These are phyloP conservation scores for Rhodotorula glutinis DNA, from an alignment of 1,284 basidiomycete genomes.

Conservation along the genomic window DNA sequence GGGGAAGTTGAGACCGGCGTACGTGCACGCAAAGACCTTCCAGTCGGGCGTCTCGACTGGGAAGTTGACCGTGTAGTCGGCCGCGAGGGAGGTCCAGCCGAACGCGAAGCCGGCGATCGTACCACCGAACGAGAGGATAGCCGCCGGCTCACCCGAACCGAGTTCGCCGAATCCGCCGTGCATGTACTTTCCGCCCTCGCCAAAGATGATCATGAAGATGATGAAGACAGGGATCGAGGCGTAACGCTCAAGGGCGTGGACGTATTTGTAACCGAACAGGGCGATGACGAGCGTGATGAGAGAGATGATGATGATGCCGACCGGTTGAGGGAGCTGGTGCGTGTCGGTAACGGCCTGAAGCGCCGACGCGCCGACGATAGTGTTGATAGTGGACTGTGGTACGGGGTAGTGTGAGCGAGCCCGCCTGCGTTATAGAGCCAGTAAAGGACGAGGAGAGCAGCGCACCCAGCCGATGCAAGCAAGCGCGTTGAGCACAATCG, in stretches of 20 bases:
- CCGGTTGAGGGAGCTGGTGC: constrained; percentile 39
- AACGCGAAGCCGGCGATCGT: constrained; percentile 50
- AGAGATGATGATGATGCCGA: constrained; percentile 46
- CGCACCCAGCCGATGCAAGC: constrained; percentile 38
- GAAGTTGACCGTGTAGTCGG: constrained; percentile 58
- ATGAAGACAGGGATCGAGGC: constrained; percentile 75
- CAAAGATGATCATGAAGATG: constrained; percentile 60
- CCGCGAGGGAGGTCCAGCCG: constrained; percentile 61
- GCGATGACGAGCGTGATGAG: constrained; percentile 51
- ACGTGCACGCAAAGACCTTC: constrained; percentile 66
- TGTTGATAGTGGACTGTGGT: constrained; percentile 47
- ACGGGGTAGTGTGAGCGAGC: neutral
- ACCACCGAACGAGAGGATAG: constrained; percentile 69
- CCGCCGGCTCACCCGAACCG: constrained; percentile 64
- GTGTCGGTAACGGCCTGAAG: constrained; percentile 45
- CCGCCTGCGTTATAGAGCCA: neutral
- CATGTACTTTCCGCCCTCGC: constrained; percentile 32
- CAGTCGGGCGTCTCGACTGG: constrained; percentile 49
- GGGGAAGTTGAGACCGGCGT: constrained; percentile 62
- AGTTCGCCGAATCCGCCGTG: constrained; percentile 37
- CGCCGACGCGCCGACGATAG: constrained; percentile 48
- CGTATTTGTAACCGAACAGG: constrained; percentile 53
- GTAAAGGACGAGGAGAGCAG: too few relatives aligned
- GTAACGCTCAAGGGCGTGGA: constrained; percentile 63
- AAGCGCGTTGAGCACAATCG: constrained; percentile 40